Base-by-base conservation (phyloP, 768 basidiomycete species). In the Cystofilobasidium capitatum region DNA sequence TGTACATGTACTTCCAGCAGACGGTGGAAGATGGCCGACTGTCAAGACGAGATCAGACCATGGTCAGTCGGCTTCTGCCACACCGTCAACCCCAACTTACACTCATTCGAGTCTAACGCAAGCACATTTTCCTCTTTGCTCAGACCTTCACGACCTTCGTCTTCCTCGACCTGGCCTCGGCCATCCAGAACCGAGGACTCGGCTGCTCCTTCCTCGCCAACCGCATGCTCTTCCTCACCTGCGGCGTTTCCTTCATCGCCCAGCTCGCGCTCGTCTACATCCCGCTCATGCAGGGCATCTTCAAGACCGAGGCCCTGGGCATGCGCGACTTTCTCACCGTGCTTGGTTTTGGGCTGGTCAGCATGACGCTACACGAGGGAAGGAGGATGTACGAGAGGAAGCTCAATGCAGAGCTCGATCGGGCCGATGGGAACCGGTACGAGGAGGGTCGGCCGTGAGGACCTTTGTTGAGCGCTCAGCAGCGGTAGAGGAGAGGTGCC, bases 91-190 rank as follows among this genome's bases (percentile, higher is more conserved):
- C n/a, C n/a, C n/a, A n/a, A n/a, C n/a, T n/a, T n/a, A n/a, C n/a
- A n/a, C n/a, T n/a, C n/a, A n/a, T n/a, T n/a, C n/a, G n/a, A n/a
- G n/a, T n/a, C n/a, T n/a, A n/a, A n/a, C n/a, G n/a, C n/a, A n/a
- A n/a, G n/a, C n/a, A n/a, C n/a, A n/a, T n/a, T n/a, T n/a, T n/a
- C n/a, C n/a, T n/a, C 45, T 35, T 12, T 3, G 33, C 26, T n/a
- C 77, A 96, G 94, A 96, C 94, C 31, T 98, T 98, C 78, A 88
- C 92, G 22, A 88, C 86, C 75, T 98, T 98, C 78, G 94, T 98
- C 66, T 89, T 97, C 81, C 86, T 98, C 70, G 94, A 98, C 77
- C 84, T 98, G 51, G 88, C 91, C 13, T 97, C 92, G 44, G 94
- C 94, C 1, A 77, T 96, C 37, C 93, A 98, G 76, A 94, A 89